phyloP scores from a whole-genome alignment of 1,139 yeast genomes.

The Pneumocystis murina region DNA sequence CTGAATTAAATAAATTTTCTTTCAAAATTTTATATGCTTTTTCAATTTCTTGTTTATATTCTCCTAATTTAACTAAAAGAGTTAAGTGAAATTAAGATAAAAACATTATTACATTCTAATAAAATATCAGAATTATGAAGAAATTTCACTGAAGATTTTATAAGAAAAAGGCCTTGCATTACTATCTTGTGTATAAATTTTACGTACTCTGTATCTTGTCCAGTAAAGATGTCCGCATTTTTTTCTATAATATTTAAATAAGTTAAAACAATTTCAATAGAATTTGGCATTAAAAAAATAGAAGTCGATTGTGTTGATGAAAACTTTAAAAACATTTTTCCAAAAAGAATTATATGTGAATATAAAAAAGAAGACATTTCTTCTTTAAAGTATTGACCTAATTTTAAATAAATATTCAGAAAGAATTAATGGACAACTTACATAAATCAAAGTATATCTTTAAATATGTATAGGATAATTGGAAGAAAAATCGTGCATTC shows the following conservation, averaged over 20 bases:
- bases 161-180: slow-evolving; percentile 50
- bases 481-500: slow-evolving; percentile 46
- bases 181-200: slow-evolving; percentile 68
- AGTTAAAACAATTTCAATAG: slow-evolving; percentile 44
- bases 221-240: slow-evolving; percentile 47
- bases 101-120: slow-evolving; percentile 17
- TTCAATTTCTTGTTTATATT: slow-evolving; percentile 38
- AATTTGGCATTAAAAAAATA: slow-evolving; percentile 52
- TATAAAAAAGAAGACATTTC: neutral
- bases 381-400: neutral
- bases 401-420: neutral
- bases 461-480: slow-evolving; percentile 43
- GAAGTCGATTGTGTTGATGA: slow-evolving; percentile 49
- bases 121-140: slow-evolving; percentile 19
- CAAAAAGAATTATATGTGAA: slow-evolving; percentile 49
- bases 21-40: slow-evolving; percentile 40
- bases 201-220: slow-evolving; percentile 27
- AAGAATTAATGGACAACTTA: slow-evolving; percentile 33
- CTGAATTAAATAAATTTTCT: slow-evolving; percentile 42
- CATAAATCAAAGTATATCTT: slow-evolving; percentile 35
- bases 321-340: slow-evolving; percentile 53
- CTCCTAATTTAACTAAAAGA: slow-evolving; percentile 33
- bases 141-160: slow-evolving; percentile 50
- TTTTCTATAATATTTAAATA: slow-evolving; percentile 45
- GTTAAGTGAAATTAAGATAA: neutral